Conservation (phyloP, 2,329 filamentous ascomycete species). For the Ciborinia camelliae region DNA sequence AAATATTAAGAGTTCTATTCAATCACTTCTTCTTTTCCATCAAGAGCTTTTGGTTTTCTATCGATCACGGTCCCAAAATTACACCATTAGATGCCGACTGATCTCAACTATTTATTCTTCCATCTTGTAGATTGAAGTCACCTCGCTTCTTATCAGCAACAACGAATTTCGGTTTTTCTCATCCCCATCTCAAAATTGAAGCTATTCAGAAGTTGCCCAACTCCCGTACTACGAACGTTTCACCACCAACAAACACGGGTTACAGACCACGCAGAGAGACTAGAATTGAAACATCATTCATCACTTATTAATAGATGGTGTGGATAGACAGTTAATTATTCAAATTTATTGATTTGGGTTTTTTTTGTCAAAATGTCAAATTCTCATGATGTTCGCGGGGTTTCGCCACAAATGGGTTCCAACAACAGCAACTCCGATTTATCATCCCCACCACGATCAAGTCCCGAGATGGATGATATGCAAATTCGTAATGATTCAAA, state of each 20-base stretch:
- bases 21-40: slow-evolving; percentile 31
- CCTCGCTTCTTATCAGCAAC: slow-evolving; percentile 17
- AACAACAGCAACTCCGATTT: slow-evolving; percentile 42
- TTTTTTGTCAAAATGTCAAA: slow-evolving; percentile 11
- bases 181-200: slow-evolving; percentile 30
- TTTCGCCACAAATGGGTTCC: slow-evolving; percentile 17
- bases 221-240: slow-evolving; percentile 9
- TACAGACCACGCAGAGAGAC: background rate
- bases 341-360: background rate
- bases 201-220: slow-evolving; percentile 32
- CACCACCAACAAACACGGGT: slow-evolving; percentile 17
- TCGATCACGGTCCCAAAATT: slow-evolving; percentile 25
- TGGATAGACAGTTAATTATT: background rate
- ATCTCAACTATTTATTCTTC: slow-evolving; percentile 16
- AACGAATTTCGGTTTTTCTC: slow-evolving; percentile 19
- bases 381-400: slow-evolving; percentile 16
- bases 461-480: slow-evolving; percentile 45
- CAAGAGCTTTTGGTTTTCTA: slow-evolving; percentile 25
- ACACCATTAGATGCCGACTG: slow-evolving; percentile 22
- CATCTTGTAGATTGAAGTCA: background rate
- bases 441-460: slow-evolving; percentile 50
- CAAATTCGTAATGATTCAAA: slow-evolving; percentile 22
- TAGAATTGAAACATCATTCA: background rate
- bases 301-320: background rate
- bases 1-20: slow-evolving; percentile 21